A percentile compares a stretch with the other conserved stretches of the same genome.
These are phyloP conservation scores for Hypoxylon cercidicola DNA, from an alignment of 495 filamentous ascomycete species.

Conservation along the genomic window DNA sequence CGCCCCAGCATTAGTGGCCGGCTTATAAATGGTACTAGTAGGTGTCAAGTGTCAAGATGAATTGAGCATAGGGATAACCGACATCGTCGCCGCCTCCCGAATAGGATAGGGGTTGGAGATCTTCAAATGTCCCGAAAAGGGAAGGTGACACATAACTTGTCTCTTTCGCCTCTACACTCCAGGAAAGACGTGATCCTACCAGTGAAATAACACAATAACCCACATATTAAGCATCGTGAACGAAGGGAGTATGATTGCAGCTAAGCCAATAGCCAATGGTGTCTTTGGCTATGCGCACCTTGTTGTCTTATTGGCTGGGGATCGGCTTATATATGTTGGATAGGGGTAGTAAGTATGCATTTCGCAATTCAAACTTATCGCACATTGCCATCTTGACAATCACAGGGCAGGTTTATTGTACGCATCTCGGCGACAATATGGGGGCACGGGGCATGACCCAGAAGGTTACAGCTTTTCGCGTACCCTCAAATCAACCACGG, in stretches of 20 bases:
- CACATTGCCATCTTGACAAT: not conserved
- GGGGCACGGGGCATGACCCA: constrained; percentile 4
- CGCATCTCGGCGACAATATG: constrained; percentile 1
- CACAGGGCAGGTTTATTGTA: not conserved
- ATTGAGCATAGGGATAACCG: not conserved
- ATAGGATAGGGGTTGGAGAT: constrained; percentile 7
- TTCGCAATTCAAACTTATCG: not conserved
- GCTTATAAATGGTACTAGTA: too few species aligned
- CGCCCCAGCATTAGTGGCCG: too few species aligned
- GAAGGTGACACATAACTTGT: constrained; percentile 13
- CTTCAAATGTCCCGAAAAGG: constrained; percentile 8
- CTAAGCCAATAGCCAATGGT: not conserved
- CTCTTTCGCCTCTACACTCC: constrained; percentile 21
- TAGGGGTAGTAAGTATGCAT: not conserved
- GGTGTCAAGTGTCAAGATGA: too few species aligned
- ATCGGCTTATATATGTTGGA: not conserved
- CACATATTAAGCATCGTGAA: not conserved
- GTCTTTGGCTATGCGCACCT: not conserved
- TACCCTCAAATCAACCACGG: not conserved
- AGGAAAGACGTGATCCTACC: constrained; percentile 14
- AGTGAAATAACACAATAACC: not conserved
- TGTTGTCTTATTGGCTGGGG: not conserved
- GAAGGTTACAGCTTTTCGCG: not conserved
- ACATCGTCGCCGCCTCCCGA: not conserved
- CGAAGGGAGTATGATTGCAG: not conserved